Conservation (phyloP, 495 filamentous ascomycete species). For the Zalerion maritima region DNA sequence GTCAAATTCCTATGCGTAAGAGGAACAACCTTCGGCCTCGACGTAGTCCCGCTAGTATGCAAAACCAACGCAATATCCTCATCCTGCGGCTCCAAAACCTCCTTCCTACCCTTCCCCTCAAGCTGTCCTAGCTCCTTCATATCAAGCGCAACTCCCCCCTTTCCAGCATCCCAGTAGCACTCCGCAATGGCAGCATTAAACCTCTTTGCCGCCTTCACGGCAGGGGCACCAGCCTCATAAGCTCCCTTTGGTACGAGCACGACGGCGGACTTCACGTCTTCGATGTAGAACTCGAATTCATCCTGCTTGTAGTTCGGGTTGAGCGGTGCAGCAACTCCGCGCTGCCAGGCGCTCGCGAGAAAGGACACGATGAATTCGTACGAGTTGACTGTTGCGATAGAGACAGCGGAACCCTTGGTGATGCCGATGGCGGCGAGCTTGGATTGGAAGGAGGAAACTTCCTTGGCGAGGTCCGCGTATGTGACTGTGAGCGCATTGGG, state of each 20-base stretch:
- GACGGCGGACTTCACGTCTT: constrained; percentile 62
- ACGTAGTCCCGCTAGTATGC: constrained; percentile 66
- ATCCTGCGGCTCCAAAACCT: constrained; percentile 40
- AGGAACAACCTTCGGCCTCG: constrained; percentile 68
- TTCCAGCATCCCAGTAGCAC: constrained; percentile 52
- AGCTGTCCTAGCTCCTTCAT: constrained; percentile 60
- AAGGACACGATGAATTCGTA: constrained; percentile 75
- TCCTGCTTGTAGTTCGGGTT: constrained; percentile 76
- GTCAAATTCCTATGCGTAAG: constrained; percentile 68
- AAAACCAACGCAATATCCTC: constrained; percentile 58
- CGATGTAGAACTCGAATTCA: constrained; percentile 83
- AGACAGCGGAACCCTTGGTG: constrained; percentile 47
- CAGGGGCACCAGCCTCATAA: constrained; percentile 43
- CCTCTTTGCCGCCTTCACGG: constrained; percentile 57
- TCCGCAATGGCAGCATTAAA: constrained; percentile 69
- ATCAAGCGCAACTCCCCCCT: constrained; percentile 51
- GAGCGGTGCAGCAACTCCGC: constrained; percentile 64
- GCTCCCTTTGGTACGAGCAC: constrained; percentile 58
- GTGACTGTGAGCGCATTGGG: constrained; percentile 43
- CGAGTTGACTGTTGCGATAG: constrained; percentile 62
- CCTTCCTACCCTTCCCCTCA: constrained; percentile 30
- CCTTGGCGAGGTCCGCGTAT: constrained; percentile 44
- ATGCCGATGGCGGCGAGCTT: constrained; percentile 61
- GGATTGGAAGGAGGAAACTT: constrained; percentile 50
- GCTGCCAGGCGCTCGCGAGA: constrained; percentile 61